A percentile compares a stretch with the other conserved stretches of the same genome.
These are phyloP conservation scores for Coniochaeta hoffmannii DNA, from an alignment of 2,329 filamentous ascomycete species.

Conservation along the genomic window DNA sequence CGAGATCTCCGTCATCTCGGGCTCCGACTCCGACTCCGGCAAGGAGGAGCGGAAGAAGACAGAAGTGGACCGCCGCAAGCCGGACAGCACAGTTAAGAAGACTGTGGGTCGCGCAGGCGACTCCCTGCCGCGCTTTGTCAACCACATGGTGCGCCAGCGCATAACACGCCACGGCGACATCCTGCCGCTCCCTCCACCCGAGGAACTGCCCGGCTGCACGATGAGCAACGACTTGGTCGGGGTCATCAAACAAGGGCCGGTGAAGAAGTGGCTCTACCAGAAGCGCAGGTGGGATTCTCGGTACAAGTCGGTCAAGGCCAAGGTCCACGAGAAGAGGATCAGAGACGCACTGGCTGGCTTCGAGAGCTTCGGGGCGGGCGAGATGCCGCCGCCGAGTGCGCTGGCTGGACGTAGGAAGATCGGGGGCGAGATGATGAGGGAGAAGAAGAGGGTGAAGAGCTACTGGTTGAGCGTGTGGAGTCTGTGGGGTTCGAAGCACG, in stretches of 20 bases:
- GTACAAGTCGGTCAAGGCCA: slow-evolving; percentile 61
- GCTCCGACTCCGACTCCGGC: slow-evolving; percentile 37
- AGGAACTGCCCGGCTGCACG: slow-evolving; percentile 57
- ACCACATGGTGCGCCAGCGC: slow-evolving; percentile 88
- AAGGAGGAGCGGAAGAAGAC: slow-evolving; percentile 14
- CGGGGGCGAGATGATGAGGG: slow-evolving; percentile 34
- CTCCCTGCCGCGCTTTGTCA: slow-evolving; percentile 67
- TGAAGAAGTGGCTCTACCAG: slow-evolving; percentile 75
- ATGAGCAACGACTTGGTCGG: slow-evolving; percentile 62
- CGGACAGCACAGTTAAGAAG: neutral
- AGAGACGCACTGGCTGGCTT: slow-evolving; percentile 68
- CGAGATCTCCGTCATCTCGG: slow-evolving; percentile 65
- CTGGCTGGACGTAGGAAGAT: slow-evolving; percentile 62
- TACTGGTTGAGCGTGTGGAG: slow-evolving; percentile 79
- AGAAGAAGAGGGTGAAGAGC: slow-evolving; percentile 50
- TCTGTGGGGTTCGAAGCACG: slow-evolving; percentile 82
- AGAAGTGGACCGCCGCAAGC: neutral
- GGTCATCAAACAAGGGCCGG: slow-evolving; percentile 69
- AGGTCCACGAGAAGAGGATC: slow-evolving; percentile 65
- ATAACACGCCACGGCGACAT: slow-evolving; percentile 73
- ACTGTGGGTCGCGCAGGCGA: slow-evolving; percentile 78
- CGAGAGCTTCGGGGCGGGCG: slow-evolving; percentile 60
- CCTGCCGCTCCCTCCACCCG: slow-evolving; percentile 55
- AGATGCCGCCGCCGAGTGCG: slow-evolving; percentile 76
- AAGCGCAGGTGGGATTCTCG: slow-evolving; percentile 66